Evolutionary conservation across 805 yeast genomes (phyloP), one percentile per base, ranked within the genome.

Genomic region (Yamadazyma sp.): DNA sequence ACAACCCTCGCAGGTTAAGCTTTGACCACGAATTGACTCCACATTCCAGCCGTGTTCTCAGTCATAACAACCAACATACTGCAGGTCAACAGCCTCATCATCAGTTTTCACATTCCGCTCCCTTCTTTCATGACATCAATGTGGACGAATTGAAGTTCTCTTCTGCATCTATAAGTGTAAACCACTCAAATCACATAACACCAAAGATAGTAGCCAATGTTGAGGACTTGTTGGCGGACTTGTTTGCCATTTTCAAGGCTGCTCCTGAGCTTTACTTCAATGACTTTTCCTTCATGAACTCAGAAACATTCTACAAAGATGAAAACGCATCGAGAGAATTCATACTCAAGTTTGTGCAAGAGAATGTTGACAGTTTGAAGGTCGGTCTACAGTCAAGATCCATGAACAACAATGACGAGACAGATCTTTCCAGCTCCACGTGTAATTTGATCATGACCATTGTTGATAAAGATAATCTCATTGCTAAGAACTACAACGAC

Each of bases 211-310:
- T 42, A 4, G 11, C 25, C 12, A 34, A 47, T 21, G 40, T 59
- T 3, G 66, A 66, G 44, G 62, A 57, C 37, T 45, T 63, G 21
- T 41, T 67, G 14, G 42, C 63, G 3, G 65, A 63, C 30, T 45
- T 63, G 9, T 59, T 67, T 40, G 40, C 50, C 6, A 53, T 66
- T 3, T 67, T 66, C 42, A 47, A 49, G 4, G 57, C 59, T 0
- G 57, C 57, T 1, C 70, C 73, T 1, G 56, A 53, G 13, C 46
- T 57, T 16, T 67, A 60, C 41, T 62, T 62, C 39, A 58, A 57
- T 32, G 67, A 62, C 23, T 27, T 35, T 10, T 36, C 40, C 6
- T 39, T 57, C 23, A 53, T 56, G 57, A 37, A 50, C 19, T 51
- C 46, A n/a, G 41, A 42, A 6, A 43, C 44, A 21, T 42, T 52